Evolutionary conservation across 805 yeast genomes (phyloP), one percentile per base, ranked within the genome.

Genomic region (Candida coleopterorum): DNA sequence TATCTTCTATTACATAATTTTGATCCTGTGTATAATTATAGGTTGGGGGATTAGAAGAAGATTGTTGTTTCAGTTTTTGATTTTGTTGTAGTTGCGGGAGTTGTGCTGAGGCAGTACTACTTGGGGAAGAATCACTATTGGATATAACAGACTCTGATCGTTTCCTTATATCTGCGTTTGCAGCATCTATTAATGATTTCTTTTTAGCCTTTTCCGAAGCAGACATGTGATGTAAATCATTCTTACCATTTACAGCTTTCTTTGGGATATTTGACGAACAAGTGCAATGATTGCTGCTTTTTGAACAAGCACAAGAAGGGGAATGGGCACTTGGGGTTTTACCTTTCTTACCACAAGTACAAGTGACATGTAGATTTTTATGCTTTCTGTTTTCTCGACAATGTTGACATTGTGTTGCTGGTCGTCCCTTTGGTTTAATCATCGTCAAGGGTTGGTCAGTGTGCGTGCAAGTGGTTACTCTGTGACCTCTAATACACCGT

Each of bases 351-450:
- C 80, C 79, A 64, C 95, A 86, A 3, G 77, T 68, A 58, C 97
- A 86, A 15, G 72, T 58, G 6, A 75, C 75, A 53, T 85, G 93
- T 2, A 77, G 64, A 48, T 81, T 78, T 47, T 80, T 81, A 42
- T 68, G 53, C 52, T 78, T 80, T 25, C 95, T 65, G 46, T 80
- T 74, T 39, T 81, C 86, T 44, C 87, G 79, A 55, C 96, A 90
- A 54, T 85, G 94, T 25, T 73, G 68, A 53, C 97, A 90, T 52
- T 88, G 96, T 2, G 95, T 81, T 0, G 96, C 79, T 1, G 98
- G 98, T 39, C 98, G 70, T 3, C 98, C 98, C 55, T 93, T 93
- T 12, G 95, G 96, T 55, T 93, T 93, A 57, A 93, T 90, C 85
- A 83, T 83, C 55, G 85, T 81, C 47, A 93, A 65, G 4, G 95